Percentiles rank a stretch among this genome's conserved stretches.
Evolutionary conservation across 192 early-diverging fungal species (phyloP).

Genomic region (Coemansia aciculifera): DNA sequence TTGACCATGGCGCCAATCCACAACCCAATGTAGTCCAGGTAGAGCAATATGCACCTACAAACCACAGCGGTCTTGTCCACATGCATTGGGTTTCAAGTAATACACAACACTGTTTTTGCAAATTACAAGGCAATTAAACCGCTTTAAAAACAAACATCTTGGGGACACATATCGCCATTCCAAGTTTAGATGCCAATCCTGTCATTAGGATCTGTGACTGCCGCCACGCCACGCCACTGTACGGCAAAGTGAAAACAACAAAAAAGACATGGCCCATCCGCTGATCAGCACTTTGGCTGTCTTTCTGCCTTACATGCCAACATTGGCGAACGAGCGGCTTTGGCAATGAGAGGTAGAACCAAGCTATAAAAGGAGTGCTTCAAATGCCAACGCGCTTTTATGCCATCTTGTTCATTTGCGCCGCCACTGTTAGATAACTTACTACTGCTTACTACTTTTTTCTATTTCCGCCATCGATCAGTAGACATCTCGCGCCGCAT

Average conservation of each 20-base stretch:
- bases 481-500: neutral
- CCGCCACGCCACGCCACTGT: neutral
- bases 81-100: neutral
- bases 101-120: neutral
- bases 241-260: neutral
- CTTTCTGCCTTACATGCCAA: neutral
- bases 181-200: neutral
- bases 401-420: neutral
- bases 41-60: neutral
- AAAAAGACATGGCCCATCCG: neutral
- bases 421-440: neutral
- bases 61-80: neutral
- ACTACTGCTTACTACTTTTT: neutral
- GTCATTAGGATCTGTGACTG: neutral
- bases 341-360: neutral
- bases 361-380: neutral
- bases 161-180: neutral
- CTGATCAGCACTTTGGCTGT: neutral
- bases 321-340: neutral
- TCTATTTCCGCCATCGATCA: neutral
- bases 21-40: neutral
- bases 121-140: neutral
- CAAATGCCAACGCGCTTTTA: neutral
- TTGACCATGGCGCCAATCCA: neutral
- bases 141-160: neutral